Base-by-base conservation (phyloP, 1,139 yeast species). In the Suhomyces panamericanus region DNA sequence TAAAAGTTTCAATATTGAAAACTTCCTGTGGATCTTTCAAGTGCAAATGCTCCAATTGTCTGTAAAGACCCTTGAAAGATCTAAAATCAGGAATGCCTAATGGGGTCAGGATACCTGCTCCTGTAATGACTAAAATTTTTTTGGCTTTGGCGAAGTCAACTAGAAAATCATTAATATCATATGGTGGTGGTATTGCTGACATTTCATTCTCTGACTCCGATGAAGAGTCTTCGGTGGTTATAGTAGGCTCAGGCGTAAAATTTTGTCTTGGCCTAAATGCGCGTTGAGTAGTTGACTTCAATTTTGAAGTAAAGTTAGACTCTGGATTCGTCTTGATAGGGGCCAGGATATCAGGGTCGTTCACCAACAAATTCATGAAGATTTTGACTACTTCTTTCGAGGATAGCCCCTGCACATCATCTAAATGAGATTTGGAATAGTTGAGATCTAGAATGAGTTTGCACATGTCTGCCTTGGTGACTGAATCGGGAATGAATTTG, bases 61-160 rank as follows among this genome's bases (percentile, higher is more conserved):
- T 75, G 64, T 93, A 93, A 46, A 93, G 80, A 38, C 99, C 99
- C 52, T 85, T 77, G 16, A 89, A 82, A 0, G 97, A 90, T 59
- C 99, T 77, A 67, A 93, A 93, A 67, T 93, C 99, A 0, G 98
- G 97, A 44, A 91, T 91, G 2, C 97, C 98, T 46, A 91, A 69
- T 29, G 91, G 83, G 3, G 98, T 91, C 34, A 96, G 88, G 44
- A 93, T 90, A 20, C 99, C 99, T 0, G 99, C 99, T 12, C 99
- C 99, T 0, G 97, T 89, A 17, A 93, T 69, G 1, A 93, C 95
- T 51, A 93, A 59, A 12, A 93, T 78, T 43, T 82, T 85, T 17
- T 75, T 63, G 0, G 62, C 53, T 6, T 42, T 27, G 11, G 37
- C 26, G 28, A 54, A 40, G 22, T 50, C 51, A 3, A 16, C n/a